Evolutionary conservation across 306 rosid species (phyloP), one percentile per base, ranked within the genome.

Genomic region (Elaeagnus macrophylla): DNA sequence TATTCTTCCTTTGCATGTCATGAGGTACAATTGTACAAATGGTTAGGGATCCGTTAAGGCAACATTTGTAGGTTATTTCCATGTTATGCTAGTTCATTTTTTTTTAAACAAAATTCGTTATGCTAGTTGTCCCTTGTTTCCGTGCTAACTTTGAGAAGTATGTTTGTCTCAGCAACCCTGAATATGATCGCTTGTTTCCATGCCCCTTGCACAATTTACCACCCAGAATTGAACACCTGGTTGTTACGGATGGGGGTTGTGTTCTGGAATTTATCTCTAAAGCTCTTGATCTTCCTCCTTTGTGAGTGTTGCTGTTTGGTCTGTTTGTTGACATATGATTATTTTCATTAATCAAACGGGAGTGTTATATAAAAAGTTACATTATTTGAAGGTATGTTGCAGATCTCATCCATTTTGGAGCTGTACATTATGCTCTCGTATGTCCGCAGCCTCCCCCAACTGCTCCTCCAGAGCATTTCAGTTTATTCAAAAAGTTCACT

Each of bases 381-480:
- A 37, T 58, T 82, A 16, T 72, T 52, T 76, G 84, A 81, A 91
- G 96, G 83, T 91, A 62, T 70, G 93, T 87, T 73, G 76, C 85
- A 60, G 96, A 91, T 72, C 75, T 82, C 59, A 80, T 91, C 44
- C 85, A 79, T 59, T 91, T 91, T 39, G 99, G 96, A 68, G 95
- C 93, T 62, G 95, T 91, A n/a, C 62, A 80, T 77, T 87, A 75
- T 53, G 96, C 99, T 61, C 89, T 91, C 50, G 99, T 87, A 12
- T 80, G 89, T 68, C 95, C 95, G 5, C 53, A 54, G 73, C 99
- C 99, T 53, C 95, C 99, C 62, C 83, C 93, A 66, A 83, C 35
- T 61, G 99, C 99, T 14, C 80, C 99, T 19, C 75, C 67, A 0
- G 89, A 91, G 82, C 74, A 91, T 61, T 48, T 91, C 50, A 77